Evolutionary conservation across 2,329 filamentous ascomycete species (phyloP), one percentile per base, ranked within the genome.

Genomic region (Stagonosporopsis rhizophila): DNA sequence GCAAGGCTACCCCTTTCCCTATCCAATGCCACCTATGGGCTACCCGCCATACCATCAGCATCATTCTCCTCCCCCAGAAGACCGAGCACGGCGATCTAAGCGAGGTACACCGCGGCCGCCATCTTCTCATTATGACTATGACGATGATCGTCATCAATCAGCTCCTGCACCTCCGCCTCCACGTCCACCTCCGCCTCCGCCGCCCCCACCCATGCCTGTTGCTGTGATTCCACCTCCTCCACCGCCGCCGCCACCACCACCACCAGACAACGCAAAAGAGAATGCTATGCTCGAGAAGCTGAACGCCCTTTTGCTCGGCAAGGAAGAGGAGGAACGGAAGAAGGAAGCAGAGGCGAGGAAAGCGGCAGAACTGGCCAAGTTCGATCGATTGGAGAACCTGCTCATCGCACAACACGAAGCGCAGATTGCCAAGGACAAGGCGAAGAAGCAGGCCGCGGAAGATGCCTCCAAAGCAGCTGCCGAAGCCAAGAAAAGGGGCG

Each of bases 381-480:
- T 78, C 44, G 68, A 69, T 41, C 71, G 73, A 22, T 66, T 78
- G 2, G 73, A 77, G 56, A 62, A 63, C 17, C 60, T 77, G 23
- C 69, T 78, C 30, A 66, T 75, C 32, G 61, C 61, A 6, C 72
- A 77, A 45, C 70, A 74, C 47, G 67, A 74, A 42, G 74, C 73
- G n/a, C 69, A 66, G 20, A 67, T 74, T 11, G 64, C 70, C 20
- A 77, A 75, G 55, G 71, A 75, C n/a, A 70, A 66, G 28, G 69
- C 68, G 4, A 75, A 75, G 59, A 67, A 68, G 38, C 60, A 72
- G 45, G 72, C 69, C 28, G 72, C 48, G 2, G 65, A 52, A 2
- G 71, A 69, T 4, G 66, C 62, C 7, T 72, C 73, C 7, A 67
- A 63, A 48, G 27, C 28, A 4, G 53, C 47, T 6, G 65, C 56